Evolutionary conservation across 345 rosid species (phyloP).

Genomic region (Nasturtium officinale): DNA sequence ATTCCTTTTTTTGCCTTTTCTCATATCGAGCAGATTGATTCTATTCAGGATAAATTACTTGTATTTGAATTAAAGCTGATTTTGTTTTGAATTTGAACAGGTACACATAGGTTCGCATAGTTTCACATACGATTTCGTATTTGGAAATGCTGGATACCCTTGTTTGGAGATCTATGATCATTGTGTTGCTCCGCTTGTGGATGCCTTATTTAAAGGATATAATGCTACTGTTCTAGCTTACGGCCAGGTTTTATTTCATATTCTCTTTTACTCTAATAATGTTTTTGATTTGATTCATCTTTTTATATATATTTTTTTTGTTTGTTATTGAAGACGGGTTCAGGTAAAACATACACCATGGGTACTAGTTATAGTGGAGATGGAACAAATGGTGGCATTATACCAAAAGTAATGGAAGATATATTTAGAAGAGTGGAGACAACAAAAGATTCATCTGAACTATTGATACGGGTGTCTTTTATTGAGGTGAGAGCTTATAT

Average conservation of each 20-base stretch:
- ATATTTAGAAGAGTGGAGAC: conserved; percentile 63
- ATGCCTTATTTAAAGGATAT: conserved; percentile 81
- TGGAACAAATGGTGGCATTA: conserved; percentile 60
- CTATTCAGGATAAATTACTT: background rate
- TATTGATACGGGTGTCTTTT: conserved; percentile 84
- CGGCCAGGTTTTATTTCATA: conserved; percentile 71
- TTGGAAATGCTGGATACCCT: conserved; percentile 58
- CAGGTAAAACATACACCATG: conserved; percentile 95
- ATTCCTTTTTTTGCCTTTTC: background rate
- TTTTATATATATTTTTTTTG: background rate
- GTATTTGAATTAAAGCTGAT: background rate
- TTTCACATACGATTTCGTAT: conserved; percentile 83
- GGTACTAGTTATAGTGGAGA: conserved; percentile 85
- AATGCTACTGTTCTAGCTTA: conserved; percentile 96
- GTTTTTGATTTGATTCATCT: conserved; percentile 7
- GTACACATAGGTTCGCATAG: conserved; percentile 86
- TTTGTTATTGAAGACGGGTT: conserved; percentile 65
- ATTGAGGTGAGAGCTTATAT: conserved; percentile 65
- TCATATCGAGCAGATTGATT: background rate
- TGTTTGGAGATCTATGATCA: conserved; percentile 57
- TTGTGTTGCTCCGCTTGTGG: conserved; percentile 86
- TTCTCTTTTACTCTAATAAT: background rate
- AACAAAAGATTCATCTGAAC: conserved; percentile 54
- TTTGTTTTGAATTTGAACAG: conserved; percentile 42
- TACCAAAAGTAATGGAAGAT: conserved; percentile 83